Base-by-base conservation (phyloP, 305 asterid species). In the Solanum chacoense region DNA sequence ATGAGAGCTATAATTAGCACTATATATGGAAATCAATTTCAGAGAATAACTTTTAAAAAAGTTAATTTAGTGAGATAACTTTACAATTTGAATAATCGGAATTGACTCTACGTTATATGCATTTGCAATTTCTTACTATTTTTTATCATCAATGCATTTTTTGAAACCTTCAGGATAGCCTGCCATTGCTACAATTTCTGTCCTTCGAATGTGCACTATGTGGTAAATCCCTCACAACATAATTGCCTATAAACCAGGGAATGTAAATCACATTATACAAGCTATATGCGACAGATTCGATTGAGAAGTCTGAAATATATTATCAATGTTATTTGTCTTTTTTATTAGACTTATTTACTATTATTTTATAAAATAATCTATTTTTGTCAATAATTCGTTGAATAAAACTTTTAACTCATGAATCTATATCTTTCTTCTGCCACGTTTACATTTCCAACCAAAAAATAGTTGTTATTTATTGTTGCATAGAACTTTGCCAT, bases 111-210 rank as follows among this genome's bases (percentile, higher is more conserved):
- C 16, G 3, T 11, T 67, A 24, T 4, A 67, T 24, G 31, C 4
- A 10, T 2, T 67, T 24, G 14, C 31, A 5, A 67, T 59, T 59
- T 55, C 4, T 55, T 55, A 36, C 38, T 37, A 55, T 55, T 55
- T 18, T 16, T 7, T 55, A 55, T 55, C 2, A 55, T 18, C 10
- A 55, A 55, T 50, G 65, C 8, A 0, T 14, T 14, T 0, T 18
- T 1, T 0, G 0, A 55, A 50, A 55, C 0, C 24, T 55, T 55
- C 2, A 18, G 0, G 1, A 18, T 55, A 55, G 0, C 1, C 0
- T 18, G 65, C 0, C 0, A 0, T 3, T 0, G 65, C 65, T 55
- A 45, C 0, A 38, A 38, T 38, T 38, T 38, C 13, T 38, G 4
- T 37, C 4, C 42, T 37, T 37, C 12, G 42, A 0, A 37, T 37